phyloP scores from a whole-genome alignment of 257 asterid species.

The Scutellaria galericulata region DNA sequence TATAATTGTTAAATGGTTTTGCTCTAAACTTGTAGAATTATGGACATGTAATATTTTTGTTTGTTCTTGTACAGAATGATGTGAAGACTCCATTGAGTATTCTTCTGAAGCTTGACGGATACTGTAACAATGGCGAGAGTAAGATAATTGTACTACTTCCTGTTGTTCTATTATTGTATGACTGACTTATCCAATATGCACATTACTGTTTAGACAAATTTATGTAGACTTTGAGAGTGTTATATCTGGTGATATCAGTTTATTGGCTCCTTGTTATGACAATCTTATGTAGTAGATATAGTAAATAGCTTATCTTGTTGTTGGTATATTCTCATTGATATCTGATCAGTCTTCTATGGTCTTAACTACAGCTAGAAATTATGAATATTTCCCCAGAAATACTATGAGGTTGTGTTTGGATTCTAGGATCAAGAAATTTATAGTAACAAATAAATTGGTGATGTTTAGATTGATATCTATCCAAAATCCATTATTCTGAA shows the following conservation, averaged over 20 bases:
- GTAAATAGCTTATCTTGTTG: slow-evolving; percentile 17
- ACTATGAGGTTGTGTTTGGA: too few relatives aligned
- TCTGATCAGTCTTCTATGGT: not conserved
- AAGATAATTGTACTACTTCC: slow-evolving; percentile 21
- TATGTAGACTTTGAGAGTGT: slow-evolving; percentile 16
- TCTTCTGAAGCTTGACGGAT: slow-evolving; percentile 18
- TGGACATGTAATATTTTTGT: slow-evolving; percentile 13
- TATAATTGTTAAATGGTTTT: too few relatives aligned
- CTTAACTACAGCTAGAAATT: not conserved
- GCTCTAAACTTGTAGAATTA: not conserved
- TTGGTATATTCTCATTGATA: not conserved
- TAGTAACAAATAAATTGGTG: too few relatives aligned
- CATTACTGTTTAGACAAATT: slow-evolving; percentile 7
- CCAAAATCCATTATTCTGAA: too few relatives aligned
- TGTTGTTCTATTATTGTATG: slow-evolving; percentile 22
- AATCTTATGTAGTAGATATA: slow-evolving; percentile 2
- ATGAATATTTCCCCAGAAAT: not conserved
- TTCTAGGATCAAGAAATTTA: too few relatives aligned
- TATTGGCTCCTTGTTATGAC: slow-evolving; percentile 2
- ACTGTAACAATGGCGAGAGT: slow-evolving; percentile 32
- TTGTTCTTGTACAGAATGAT: slow-evolving; percentile 39
- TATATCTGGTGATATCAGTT: slow-evolving; percentile 20
- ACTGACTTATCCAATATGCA: slow-evolving; percentile 3
- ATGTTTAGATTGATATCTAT: too few relatives aligned
- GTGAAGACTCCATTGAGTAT: slow-evolving; percentile 15